phyloP scores from a whole-genome alignment of 2,329 filamentous ascomycete genomes.

The Cordyceps farinosa region DNA sequence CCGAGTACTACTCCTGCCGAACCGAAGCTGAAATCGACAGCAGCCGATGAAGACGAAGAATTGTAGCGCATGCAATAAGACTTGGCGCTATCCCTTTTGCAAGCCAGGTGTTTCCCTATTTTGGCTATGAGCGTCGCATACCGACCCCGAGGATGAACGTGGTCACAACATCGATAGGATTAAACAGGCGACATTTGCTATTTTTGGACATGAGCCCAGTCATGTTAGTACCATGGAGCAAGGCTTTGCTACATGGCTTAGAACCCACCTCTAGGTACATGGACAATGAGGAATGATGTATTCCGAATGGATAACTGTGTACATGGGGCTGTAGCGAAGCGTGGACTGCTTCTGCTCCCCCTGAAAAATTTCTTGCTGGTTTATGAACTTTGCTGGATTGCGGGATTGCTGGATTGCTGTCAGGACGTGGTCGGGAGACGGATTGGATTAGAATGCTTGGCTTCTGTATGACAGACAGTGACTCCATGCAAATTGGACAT shows the following conservation, averaged over 20 bases:
- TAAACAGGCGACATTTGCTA: conserved; percentile 7
- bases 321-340: conserved; percentile 10
- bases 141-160: background rate
- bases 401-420: background rate
- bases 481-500: conserved; percentile 7
- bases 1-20: conserved; percentile 23
- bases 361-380: conserved; percentile 6
- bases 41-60: conserved; percentile 38
- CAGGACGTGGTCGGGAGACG: background rate
- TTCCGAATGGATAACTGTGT: conserved; percentile 10
- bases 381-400: background rate
- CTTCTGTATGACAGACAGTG: background rate
- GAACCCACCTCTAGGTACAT: conserved; percentile 4
- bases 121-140: background rate
- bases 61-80: conserved; percentile 28
- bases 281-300: conserved; percentile 13
- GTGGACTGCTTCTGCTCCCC: conserved; percentile 12
- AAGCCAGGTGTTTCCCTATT: background rate
- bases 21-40: conserved; percentile 23
- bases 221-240: conserved; percentile 3
- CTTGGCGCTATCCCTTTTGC: background rate
- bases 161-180: background rate
- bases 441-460: background rate
- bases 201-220: conserved; percentile 16
- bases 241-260: background rate